phyloP scores from a whole-genome alignment of 108 stramenopile species.

The Pseudonitzschia delicatissima region DNA sequence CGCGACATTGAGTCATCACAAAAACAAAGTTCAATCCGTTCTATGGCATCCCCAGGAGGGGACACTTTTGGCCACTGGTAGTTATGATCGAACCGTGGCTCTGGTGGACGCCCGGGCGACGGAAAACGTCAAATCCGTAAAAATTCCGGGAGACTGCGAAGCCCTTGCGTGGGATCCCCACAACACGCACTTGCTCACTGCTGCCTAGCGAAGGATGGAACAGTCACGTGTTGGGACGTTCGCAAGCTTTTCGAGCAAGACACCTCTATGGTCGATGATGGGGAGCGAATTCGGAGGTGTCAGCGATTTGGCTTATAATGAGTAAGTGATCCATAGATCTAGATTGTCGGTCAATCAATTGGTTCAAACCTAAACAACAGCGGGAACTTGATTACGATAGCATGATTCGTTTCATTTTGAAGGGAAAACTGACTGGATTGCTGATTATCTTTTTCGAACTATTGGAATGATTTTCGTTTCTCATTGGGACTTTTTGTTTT shows the following conservation, averaged over 20 bases:
- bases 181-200: slow-evolving; percentile 70
- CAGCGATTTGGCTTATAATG: slow-evolving; percentile 82
- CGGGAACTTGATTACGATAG: background rate
- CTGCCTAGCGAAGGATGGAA: slow-evolving; percentile 91
- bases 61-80: slow-evolving; percentile 88
- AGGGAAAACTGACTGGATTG: slow-evolving; percentile 1
- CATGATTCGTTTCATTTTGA: background rate
- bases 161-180: slow-evolving; percentile 91
- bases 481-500: no score
- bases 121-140: slow-evolving; percentile 58
- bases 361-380: background rate
- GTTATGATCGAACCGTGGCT: slow-evolving; percentile 84
- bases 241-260: slow-evolving; percentile 80
- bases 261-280: slow-evolving; percentile 78
- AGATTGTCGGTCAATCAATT: background rate
- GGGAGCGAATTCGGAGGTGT: slow-evolving; percentile 89
- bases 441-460: slow-evolving; percentile 1
- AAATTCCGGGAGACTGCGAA: slow-evolving; percentile 76
- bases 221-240: slow-evolving; percentile 88
- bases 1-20: slow-evolving; percentile 91
- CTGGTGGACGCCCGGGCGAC: slow-evolving; percentile 78
- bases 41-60: slow-evolving; percentile 93
- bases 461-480: no score
- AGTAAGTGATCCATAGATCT: slow-evolving; percentile 34
- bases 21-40: slow-evolving; percentile 94